Base-by-base conservation (phyloP, 257 asterid species). In the Mentha longifolia region DNA sequence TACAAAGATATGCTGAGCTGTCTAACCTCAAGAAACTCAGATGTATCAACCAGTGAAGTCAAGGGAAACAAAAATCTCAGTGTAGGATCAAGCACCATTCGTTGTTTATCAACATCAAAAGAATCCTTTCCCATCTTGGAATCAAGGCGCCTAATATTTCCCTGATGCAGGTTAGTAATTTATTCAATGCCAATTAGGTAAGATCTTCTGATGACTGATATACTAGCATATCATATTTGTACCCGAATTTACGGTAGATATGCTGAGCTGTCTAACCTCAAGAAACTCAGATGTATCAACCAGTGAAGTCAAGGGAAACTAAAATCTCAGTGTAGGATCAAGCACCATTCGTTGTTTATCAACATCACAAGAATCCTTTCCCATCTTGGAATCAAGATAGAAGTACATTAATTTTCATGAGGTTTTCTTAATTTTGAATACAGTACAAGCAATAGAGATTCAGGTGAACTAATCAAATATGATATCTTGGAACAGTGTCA, bases 11-110 rank as follows among this genome's bases (percentile, higher is more conserved):
- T n/a, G 28, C 22, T 20, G 57, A 70, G 15, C 22, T 65, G 66
- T 75, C 88, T 73, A 73, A 95, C 99, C 99, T 95, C 96, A 73
- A 88, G 86, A 75, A 88, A 85, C 71, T 95, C 98, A 45, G 98
- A 92, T 52, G 91, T 59, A 74, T 95, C 95, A 13, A 92, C 86
- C 82, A 95, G 74, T 58, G 99, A 86, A 45, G 98, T 92, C 79
- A 92, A 74, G 10, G 97, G 89, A 79, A 79, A 87, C 84, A 86
- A 85, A 71, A 88, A 80, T 86, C 98, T 86, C 76, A 95, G 78
- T 30, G 82, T 76, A 43, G 99, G 97, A 79, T 96, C 93, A 79
- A 85, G 77, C 58, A 89, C 90, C 88, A 85, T 80, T 61, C 85
- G 88, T 55, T 81, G 94, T 70, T 86, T 86, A 76, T 91, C 97